Base-by-base conservation (phyloP, 2,329 filamentous ascomycete species). In the Ophiosphaerella korrae region DNA sequence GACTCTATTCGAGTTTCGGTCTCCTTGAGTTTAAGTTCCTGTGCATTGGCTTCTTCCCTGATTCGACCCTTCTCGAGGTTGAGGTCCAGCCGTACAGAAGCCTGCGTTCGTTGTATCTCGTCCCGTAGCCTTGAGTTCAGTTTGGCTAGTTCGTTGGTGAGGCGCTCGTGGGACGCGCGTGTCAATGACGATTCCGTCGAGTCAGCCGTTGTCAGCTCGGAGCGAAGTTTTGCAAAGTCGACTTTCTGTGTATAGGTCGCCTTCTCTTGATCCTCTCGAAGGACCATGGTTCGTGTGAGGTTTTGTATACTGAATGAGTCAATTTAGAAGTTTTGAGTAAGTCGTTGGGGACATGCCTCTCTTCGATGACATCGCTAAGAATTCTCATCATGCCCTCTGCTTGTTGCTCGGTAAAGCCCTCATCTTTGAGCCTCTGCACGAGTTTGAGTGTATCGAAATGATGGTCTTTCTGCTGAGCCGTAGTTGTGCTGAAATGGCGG, bases 401-500 rank as follows among this genome's bases (percentile, higher is more conserved):
- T 76, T 99, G 94, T 62, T 92, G 89, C 74, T 97, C 93, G 21
- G 91, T 96, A 74, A 97, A 97, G 0, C 94, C 94, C 73, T 99
- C 94, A 60, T 85, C 85, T 73, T 93, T 87, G 35, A 99, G 80
- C 45, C 90, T 83, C 76, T 96, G 90, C 34, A 99, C 92, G 71
- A 99, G 96, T 77, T 96, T 97, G 55, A 99, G 84, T 1, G 94
- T 99, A 75, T 99, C 94, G 72, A 99, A 99, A 75, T 99, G 92
- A 75, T 99, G 94, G 67, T 97, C 92, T 58, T 89, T 84, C 45
- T 74, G 71, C 43, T 78, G 82, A 33, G 76, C 66, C 2, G 84
- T 72, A 1, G 90, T 88, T 32, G 85, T 83, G 72, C 92, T 88
- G 72, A 97, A 93, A 47, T 59, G 46, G 45, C 75, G 69, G 21